Base-by-base conservation (phyloP, 306 rosid genomes). In the Vigna reflexopilosa region DNA sequence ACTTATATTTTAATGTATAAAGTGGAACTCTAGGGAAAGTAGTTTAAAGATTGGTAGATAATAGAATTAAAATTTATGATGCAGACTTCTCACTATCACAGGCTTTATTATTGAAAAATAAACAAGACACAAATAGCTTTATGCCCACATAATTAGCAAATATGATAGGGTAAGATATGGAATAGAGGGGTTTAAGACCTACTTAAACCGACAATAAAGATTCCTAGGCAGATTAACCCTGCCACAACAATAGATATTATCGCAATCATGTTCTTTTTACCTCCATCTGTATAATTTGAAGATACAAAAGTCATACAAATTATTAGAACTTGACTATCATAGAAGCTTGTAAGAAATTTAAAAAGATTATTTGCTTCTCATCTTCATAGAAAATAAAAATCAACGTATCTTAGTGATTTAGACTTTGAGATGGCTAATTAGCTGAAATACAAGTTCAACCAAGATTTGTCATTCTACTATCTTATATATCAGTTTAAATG, bases 211-310 rank as follows among this genome's bases (percentile, higher is more conserved):
- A n/a, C n/a, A n/a, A n/a, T n/a, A n/a, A n/a, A n/a, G 30, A 88
- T 36, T 36, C 83, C 92, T 12, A 89, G 56, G 45, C 75, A 82
- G 81, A 81, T 56, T 52, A 84, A 83, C 80, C 87, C 97, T 0
- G 74, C 87, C 51, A 83, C 67, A 80, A 82, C 65, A 38, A 79
- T 28, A 20, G 73, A 47, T 76, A 82, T 56, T 45, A 89, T 84
- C 77, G 67, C 73, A 42, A 74, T 28, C 57, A 36, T 67, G 48
- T 87, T 84, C 62, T 73, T 72, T 85, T 57, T 87, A 0, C 82
- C 62, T 64, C 68, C 72, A 52, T 81, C 94, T 90, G 86, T 13
- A 73, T 26, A 58, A 58, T 48, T 34, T 70, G 44, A 62, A 67
- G 78, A 79, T 56, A 66, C 28, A 47, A 34, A 77, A 62, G 57